Evolutionary conservation across 2,329 filamentous ascomycete species (phyloP).

Genomic region (Fusarium nematophilum): DNA sequence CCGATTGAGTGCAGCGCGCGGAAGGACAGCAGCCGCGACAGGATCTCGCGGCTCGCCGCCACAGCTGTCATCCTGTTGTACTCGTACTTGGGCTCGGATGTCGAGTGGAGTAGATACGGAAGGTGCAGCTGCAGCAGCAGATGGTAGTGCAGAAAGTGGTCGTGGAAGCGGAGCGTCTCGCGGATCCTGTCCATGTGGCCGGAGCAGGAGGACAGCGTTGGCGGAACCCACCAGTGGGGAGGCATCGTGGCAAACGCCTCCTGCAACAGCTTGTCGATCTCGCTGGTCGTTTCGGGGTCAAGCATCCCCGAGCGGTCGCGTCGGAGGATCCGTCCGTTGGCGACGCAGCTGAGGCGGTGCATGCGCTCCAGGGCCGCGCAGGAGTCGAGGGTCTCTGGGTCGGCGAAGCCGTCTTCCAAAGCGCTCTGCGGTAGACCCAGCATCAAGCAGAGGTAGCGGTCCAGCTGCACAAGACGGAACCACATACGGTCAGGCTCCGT

Average conservation of each 20-base stretch:
- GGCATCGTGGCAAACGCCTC: slow-evolving; percentile 55
- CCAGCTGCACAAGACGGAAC: slow-evolving; percentile 57
- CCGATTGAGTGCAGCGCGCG: slow-evolving; percentile 53
- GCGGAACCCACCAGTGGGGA: slow-evolving; percentile 60
- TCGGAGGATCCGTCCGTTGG: slow-evolving; percentile 58
- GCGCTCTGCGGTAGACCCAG: slow-evolving; percentile 58
- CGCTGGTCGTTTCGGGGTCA: slow-evolving; percentile 49
- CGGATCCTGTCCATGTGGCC: slow-evolving; percentile 32
- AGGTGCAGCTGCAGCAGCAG: slow-evolving; percentile 64
- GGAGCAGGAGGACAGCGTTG: slow-evolving; percentile 32
- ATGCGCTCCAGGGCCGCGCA: slow-evolving; percentile 55
- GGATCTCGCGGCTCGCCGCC: slow-evolving; percentile 61
- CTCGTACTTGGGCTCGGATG: slow-evolving; percentile 51
- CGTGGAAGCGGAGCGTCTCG: slow-evolving; percentile 51
- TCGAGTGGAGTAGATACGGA: slow-evolving; percentile 61
- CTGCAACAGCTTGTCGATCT: slow-evolving; percentile 60
- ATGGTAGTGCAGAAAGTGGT: slow-evolving; percentile 63
- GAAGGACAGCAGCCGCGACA: slow-evolving; percentile 59
- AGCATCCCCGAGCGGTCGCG: slow-evolving; percentile 51
- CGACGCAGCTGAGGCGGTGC: slow-evolving; percentile 56
- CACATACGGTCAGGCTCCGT: slow-evolving; percentile 54
- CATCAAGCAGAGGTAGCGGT: slow-evolving; percentile 61
- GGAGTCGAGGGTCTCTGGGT: slow-evolving; percentile 41
- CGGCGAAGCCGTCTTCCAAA: slow-evolving; percentile 52
- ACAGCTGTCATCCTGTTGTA: slow-evolving; percentile 59